Base-by-base conservation (phyloP, 352 stramenopile genomes). In the Pythium dissotocum region DNA sequence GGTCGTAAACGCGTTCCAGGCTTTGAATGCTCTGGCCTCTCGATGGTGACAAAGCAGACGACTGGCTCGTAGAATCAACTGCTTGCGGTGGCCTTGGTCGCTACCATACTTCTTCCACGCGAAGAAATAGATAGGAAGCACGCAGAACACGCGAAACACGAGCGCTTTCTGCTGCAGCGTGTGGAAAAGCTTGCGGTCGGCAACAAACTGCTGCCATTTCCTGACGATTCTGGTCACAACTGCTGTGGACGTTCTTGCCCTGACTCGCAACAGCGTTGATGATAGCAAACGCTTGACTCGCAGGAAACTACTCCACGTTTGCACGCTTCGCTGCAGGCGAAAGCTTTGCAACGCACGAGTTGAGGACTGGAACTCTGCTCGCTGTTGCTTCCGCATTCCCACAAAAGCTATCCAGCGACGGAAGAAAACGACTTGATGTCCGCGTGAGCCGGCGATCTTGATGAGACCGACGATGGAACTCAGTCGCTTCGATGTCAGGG, bases 121-220 rank as follows among this genome's bases (percentile, higher is more conserved):
- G 2, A 42, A n/a, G 32, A 88, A 84, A 66, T 69, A 62, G 14
- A 61, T 52, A 0, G 77, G 77, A 1, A 87, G 53, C 0, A 83
- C 5, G 9, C 65, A 72, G n/a, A 85, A 80, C 7, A 78, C 74
- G 1, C 72, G 77, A 42, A 86, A 88, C 0, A 75, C 77, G 9
- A 55, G 4, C 2, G 82, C 82, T 18, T 83, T 83, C 12, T 85
- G 48, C 49, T 70, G 58, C 6, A 87, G 72, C 0, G 56, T 14
- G 12, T 54, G 44, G 2, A 44, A 57, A 2, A 82, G 58, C 5
- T 32, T 44, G 7, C 66, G 58, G 30, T 61, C 30, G 0, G 14
- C n/a, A 8, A 65, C 26, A 44, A 80, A 80, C 14, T 30, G 55
- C 16, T 48, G 72, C 82, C 82, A 90, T 28, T 51, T 63, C 0